Conservation (phyloP, 768 basidiomycete genomes). For the Lyophyllum decastes region DNA sequence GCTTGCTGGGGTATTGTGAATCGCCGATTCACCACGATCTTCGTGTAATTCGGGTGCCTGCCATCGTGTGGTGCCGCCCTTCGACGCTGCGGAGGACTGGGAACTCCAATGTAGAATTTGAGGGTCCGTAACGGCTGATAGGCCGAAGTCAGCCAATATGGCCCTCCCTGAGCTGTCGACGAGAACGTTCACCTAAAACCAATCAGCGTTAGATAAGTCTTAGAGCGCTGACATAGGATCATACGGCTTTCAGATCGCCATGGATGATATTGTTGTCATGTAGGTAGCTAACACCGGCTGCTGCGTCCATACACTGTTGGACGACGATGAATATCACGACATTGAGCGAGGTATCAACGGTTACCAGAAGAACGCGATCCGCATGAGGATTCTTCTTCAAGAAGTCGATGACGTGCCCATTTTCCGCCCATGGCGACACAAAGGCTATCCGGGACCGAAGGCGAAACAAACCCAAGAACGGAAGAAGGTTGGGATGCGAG, state of each 20-base stretch:
- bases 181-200: constrained; percentile 20
- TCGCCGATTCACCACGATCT: neutral
- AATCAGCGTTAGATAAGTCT: neutral
- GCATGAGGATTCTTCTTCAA: constrained; percentile 14
- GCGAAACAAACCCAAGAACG: constrained; percentile 12
- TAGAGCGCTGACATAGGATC: neutral
- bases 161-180: constrained; percentile 23
- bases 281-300: constrained; percentile 25
- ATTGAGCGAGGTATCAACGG: neutral
- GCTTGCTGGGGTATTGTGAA: constrained; percentile 19
- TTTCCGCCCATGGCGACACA: constrained; percentile 38
- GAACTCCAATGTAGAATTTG: constrained; percentile 18
- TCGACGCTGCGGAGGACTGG: constrained; percentile 10
- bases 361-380: constrained; percentile 7
- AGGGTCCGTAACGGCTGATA: constrained; percentile 23
- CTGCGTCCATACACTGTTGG: constrained; percentile 19
- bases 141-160: constrained; percentile 29
- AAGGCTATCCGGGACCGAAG: constrained; percentile 26
- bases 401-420: constrained; percentile 30
- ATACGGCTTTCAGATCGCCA: constrained; percentile 30
- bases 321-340: neutral
- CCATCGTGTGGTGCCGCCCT: constrained; percentile 26
- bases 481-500: constrained; percentile 1
- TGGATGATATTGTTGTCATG: constrained; percentile 27
- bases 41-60: constrained; percentile 28